Conservation (phyloP, 2,329 filamentous ascomycete species). For the Chaetomium olivaceum region DNA sequence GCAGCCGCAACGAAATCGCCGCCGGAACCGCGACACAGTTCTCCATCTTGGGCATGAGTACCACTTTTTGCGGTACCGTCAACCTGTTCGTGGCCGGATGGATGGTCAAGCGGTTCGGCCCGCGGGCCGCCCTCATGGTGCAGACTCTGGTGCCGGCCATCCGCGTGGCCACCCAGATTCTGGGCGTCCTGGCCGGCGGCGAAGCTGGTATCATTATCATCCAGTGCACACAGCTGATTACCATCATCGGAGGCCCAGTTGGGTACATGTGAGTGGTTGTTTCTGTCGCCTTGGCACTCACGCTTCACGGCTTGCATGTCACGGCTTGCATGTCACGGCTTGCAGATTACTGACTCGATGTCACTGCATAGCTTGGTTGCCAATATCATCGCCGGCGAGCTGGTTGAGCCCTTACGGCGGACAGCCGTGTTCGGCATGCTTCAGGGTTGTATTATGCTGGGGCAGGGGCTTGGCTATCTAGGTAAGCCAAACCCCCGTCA, state of each 20-base stretch:
- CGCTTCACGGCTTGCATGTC: not conserved
- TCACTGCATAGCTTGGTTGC: constrained; percentile 52
- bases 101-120: constrained; percentile 65
- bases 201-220: constrained; percentile 65
- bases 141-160: constrained; percentile 66
- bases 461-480: constrained; percentile 63
- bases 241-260: constrained; percentile 65
- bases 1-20: constrained; percentile 62
- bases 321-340: no score
- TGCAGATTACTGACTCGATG: not conserved
- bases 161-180: constrained; percentile 62
- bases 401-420: constrained; percentile 59
- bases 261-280: constrained; percentile 57
- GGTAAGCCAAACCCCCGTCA: constrained; percentile 40
- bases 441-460: constrained; percentile 67
- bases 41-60: constrained; percentile 66
- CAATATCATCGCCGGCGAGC: constrained; percentile 68
- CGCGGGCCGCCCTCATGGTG: constrained; percentile 61
- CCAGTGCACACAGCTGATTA: constrained; percentile 67
- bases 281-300: not conserved
- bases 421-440: constrained; percentile 67
- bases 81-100: constrained; percentile 69
- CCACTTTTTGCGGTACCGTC: constrained; percentile 66
- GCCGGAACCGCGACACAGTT: constrained; percentile 64
- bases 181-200: constrained; percentile 65